phyloP scores from a whole-genome alignment of 2,329 filamentous ascomycete genomes.

The Colletotrichum sp. region DNA sequence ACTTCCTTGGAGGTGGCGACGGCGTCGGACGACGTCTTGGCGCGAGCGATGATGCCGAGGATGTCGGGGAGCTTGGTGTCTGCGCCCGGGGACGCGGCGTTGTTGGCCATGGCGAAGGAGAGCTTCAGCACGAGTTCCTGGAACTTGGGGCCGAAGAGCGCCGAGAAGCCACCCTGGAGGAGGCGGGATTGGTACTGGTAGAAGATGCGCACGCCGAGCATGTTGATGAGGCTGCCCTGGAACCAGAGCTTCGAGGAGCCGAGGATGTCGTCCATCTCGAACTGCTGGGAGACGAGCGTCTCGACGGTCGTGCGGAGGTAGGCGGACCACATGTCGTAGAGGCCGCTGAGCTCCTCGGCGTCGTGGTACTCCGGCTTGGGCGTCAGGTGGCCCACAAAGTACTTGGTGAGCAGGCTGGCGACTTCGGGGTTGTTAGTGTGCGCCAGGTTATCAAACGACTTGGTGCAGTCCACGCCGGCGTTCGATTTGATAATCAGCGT shows the following conservation, averaged over 20 bases:
- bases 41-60: constrained; percentile 44
- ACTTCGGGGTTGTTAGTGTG: constrained; percentile 62
- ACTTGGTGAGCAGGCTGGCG: constrained; percentile 55
- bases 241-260: constrained; percentile 50
- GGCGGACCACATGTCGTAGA: constrained; percentile 56
- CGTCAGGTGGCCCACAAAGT: constrained; percentile 56
- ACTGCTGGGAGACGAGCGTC: constrained; percentile 56
- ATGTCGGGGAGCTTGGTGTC: constrained; percentile 48
- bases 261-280: constrained; percentile 58
- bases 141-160: constrained; percentile 54
- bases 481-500: constrained; percentile 59
- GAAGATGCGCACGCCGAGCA: constrained; percentile 54
- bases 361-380: constrained; percentile 50
- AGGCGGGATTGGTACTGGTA: constrained; percentile 58
- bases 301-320: constrained; percentile 55
- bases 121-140: constrained; percentile 59
- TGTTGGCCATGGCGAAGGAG: constrained; percentile 52
- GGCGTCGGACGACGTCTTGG: constrained; percentile 50
- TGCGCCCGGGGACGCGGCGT: constrained; percentile 34
- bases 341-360: constrained; percentile 43
- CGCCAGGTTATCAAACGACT: constrained; percentile 57
- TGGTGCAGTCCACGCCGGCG: constrained; percentile 56
- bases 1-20: constrained; percentile 52
- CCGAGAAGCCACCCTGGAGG: constrained; percentile 54
- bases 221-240: constrained; percentile 50